Conservation (phyloP, 164 flowering plant species). For the Magnolia kwangsiensis region DNA sequence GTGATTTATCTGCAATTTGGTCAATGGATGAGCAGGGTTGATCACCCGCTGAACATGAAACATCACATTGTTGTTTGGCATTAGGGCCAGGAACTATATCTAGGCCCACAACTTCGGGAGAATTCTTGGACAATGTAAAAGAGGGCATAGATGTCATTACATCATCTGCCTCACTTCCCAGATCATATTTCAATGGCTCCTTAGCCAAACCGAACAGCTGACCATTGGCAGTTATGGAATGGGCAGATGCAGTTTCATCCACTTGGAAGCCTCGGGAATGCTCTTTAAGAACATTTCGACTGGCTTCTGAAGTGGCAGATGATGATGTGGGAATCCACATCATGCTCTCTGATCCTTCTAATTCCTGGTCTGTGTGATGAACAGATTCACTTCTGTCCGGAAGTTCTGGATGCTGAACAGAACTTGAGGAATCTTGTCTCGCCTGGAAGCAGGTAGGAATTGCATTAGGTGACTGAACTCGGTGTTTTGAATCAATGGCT, state of each 20-base stretch:
- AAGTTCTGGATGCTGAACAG: slow-evolving; percentile 13
- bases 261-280: slow-evolving; percentile 8
- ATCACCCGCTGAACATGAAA: slow-evolving; percentile 11
- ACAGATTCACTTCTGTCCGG: slow-evolving; percentile 16
- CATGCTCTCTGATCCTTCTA: slow-evolving; percentile 15
- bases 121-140: slow-evolving; percentile 14
- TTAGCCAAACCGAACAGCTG: slow-evolving; percentile 11
- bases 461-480: slow-evolving; percentile 12
- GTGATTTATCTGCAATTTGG: slow-evolving; percentile 7
- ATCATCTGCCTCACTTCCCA: slow-evolving; percentile 3
- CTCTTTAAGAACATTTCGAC: slow-evolving; percentile 13
- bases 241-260: slow-evolving; percentile 14
- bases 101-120: slow-evolving; percentile 15
- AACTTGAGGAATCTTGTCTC: slow-evolving; percentile 10
- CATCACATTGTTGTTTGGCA: slow-evolving; percentile 10
- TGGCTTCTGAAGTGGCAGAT: slow-evolving; percentile 9
- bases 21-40: slow-evolving; percentile 10
- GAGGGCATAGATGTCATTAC: slow-evolving; percentile 4
- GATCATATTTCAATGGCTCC: slow-evolving; percentile 15
- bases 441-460: slow-evolving; percentile 12
- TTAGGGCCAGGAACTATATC: slow-evolving; percentile 3
- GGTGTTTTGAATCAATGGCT: slow-evolving; percentile 14
- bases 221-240: slow-evolving; percentile 14
- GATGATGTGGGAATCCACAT: slow-evolving; percentile 14
- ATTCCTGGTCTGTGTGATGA: slow-evolving; percentile 11